phyloP scores from a whole-genome alignment of 73 alveolate species.

The Paramecium caudatum region DNA sequence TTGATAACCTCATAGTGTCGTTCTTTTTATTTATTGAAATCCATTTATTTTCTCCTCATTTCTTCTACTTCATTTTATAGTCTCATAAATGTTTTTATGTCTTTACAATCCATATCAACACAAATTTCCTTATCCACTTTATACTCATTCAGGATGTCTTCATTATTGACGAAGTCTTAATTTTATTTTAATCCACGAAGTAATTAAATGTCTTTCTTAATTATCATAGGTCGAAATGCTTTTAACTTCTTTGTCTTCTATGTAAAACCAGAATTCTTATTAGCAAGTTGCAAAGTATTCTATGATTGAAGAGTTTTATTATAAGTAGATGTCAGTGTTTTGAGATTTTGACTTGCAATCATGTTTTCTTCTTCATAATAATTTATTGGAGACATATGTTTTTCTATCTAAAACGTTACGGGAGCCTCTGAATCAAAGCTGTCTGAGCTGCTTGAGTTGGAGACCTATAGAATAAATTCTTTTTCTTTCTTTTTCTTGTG shows the following conservation, averaged over 20 bases:
- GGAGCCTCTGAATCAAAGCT: not conserved
- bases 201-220: not conserved
- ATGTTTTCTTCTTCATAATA: too few relatives aligned
- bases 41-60: conserved; percentile 61
- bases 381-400: too few relatives aligned
- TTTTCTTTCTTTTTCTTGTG: not conserved
- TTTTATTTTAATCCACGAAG: not conserved
- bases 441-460: conserved; percentile 4
- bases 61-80: conserved; percentile 47
- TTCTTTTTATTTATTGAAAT: conserved; percentile 40
- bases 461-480: not conserved
- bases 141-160: not conserved
- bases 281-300: not conserved
- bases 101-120: conserved; percentile 58
- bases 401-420: not conserved
- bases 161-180: conserved; percentile 28
- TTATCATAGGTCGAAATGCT: not conserved
- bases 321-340: not conserved
- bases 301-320: not conserved
- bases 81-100: conserved; percentile 42
- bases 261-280: not conserved
- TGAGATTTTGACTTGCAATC: not conserved
- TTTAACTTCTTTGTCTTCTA: not conserved
- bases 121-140: conserved; percentile 37
- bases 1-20: not conserved